Conservation (phyloP, 768 basidiomycete species). For the Coprinellus micaceus region DNA sequence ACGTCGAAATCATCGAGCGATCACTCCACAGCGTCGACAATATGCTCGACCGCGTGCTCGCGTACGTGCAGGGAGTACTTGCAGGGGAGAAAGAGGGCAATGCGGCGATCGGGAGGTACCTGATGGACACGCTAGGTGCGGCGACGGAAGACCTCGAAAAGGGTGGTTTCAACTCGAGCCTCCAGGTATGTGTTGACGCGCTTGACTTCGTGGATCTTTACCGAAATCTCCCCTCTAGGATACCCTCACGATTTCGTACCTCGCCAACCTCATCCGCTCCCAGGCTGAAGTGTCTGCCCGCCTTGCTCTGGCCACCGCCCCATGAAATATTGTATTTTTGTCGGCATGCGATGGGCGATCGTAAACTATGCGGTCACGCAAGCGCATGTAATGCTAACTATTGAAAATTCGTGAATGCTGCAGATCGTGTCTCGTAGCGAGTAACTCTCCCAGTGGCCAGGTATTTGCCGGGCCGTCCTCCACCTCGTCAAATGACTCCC, state of each 20-base stretch:
- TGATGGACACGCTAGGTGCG: constrained; percentile 83
- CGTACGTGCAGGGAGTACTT: constrained; percentile 79
- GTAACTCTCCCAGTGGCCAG: constrained; percentile 94
- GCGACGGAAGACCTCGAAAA: constrained; percentile 68
- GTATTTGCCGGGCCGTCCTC: constrained; percentile 74
- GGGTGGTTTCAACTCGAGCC: constrained; percentile 67
- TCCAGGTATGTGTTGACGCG: constrained; percentile 53
- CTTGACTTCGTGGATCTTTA: too few relatives aligned
- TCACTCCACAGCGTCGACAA: constrained; percentile 65
- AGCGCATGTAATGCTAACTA: constrained; percentile 39
- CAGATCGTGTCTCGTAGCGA: constrained; percentile 85
- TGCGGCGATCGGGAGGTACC: constrained; percentile 81
- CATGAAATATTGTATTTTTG: constrained; percentile 23
- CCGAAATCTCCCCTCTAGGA: constrained; percentile 48
- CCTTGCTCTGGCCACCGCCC: constrained; percentile 66
- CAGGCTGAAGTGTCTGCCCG: constrained; percentile 91
- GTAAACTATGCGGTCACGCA: constrained; percentile 11
- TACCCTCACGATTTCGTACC: constrained; percentile 90
- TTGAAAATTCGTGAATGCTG: constrained; percentile 98
- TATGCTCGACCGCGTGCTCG: constrained; percentile 83
- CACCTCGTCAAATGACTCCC: constrained; percentile 34
- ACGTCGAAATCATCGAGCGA: constrained; percentile 74
- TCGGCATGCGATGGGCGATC: background rate
- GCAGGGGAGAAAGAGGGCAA: constrained; percentile 77
- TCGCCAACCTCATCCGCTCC: constrained; percentile 88